Percentiles rank a stretch among this genome's conserved stretches.
These are phyloP conservation scores for Trametopsis cervina DNA, from an alignment of 768 basidiomycete species.

Conservation along the genomic window DNA sequence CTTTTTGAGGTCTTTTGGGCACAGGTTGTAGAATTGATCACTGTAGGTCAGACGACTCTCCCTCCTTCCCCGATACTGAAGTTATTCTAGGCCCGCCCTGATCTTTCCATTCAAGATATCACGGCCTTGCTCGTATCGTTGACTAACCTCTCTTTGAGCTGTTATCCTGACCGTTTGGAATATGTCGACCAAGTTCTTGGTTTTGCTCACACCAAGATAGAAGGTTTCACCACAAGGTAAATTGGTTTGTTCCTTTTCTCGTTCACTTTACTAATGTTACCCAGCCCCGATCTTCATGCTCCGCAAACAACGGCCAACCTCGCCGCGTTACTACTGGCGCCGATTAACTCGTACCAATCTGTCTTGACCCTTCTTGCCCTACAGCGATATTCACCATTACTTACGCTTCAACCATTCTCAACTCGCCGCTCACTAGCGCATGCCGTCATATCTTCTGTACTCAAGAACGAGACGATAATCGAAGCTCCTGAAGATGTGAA, in stretches of 20 bases:
- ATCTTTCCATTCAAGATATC: constrained; percentile 94
- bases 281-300: constrained; percentile 81
- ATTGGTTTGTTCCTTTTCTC: constrained; percentile 5
- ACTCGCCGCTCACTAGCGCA: constrained; percentile 91
- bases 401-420: constrained; percentile 80
- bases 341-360: constrained; percentile 94
- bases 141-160: constrained; percentile 90
- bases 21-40: constrained; percentile 96
- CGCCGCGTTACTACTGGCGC: constrained; percentile 85
- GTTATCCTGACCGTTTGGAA: constrained; percentile 94
- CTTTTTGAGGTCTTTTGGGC: constrained; percentile 99
- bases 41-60: constrained; percentile 43
- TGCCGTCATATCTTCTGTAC: constrained; percentile 86
- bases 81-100: constrained; percentile 76
- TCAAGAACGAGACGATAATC: constrained; percentile 95
- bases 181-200: constrained; percentile 95
- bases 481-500: constrained; percentile 92
- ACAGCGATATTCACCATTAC: constrained; percentile 79
- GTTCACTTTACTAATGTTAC: constrained; percentile 3
- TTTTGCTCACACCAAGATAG: constrained; percentile 82
- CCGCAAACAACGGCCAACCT: constrained; percentile 85
- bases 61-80: neutral
- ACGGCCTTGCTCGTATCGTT: constrained; percentile 94
- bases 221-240: constrained; percentile 77
- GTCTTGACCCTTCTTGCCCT: constrained; percentile 96